Evolutionary conservation across 306 rosid genomes (phyloP), one percentile per base, ranked within the genome.

Genomic region (Vicia villosa): DNA sequence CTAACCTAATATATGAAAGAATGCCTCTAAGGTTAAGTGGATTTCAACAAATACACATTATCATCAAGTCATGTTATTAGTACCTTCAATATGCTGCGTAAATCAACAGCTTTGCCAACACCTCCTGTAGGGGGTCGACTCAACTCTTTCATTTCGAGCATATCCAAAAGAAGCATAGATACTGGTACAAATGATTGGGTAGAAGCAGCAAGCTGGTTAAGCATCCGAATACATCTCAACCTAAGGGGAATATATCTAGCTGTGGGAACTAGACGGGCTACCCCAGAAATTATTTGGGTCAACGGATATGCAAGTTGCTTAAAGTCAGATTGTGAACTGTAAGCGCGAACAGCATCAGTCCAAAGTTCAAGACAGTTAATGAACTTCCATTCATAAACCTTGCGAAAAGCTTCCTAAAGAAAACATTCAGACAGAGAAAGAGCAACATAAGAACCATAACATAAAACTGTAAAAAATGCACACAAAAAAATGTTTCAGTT

Each of bases 111-210:
- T 84, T 83, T 88, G 63, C 97, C 96, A 76, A 87, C 85, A 43
- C 97, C 98, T 24, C 96, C 96, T 16, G 91, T 85, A 4, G 97
- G 85, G 38, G 96, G 80, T 49, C 86, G 81, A 77, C 85, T 93
- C 81, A 93, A 75, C 83, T 93, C 98, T 68, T 93, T 93, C 96
- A 90, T 94, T 76, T 90, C 98, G 63, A 94, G 84, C 96, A 90
- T 94, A 79, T 94, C 97, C 85, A 94, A 81, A 72, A 93, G 96
- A 43, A 88, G 93, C 84, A 88, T 82, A 69, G 98, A 87, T 46
- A 94, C 92, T 0, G 97, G 97, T 55, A 86, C 76, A 77, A 85
- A 90, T 72, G 88, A 84, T 63, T 81, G 73, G 10, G 96, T 84
- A 0, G 90, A 82, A 64, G 90, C 78, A 41, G 96, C 90, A 69